phyloP scores from a whole-genome alignment of 176 grass and related monocot species.

The Oryza glumipatula region DNA sequence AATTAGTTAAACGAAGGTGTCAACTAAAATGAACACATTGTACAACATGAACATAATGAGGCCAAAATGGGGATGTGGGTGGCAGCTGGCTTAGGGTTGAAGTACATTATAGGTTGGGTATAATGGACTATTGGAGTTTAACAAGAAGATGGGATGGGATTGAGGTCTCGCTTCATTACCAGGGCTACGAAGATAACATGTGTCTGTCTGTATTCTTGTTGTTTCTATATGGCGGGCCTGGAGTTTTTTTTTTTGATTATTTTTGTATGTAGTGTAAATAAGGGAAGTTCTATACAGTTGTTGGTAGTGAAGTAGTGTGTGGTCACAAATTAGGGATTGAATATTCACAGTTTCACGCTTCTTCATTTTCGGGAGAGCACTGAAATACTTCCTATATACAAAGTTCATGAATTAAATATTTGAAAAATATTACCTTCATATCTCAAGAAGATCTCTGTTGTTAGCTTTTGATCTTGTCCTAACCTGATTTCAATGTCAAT shows the following conservation, averaged over 20 bases:
- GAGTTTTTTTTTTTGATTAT: neutral
- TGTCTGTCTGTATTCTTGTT: neutral
- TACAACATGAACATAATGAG: neutral
- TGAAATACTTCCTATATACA: neutral
- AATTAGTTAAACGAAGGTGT: neutral
- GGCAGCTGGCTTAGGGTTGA: neutral
- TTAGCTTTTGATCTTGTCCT: slow-evolving; percentile 9
- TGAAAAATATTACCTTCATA: neutral
- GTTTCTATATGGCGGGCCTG: neutral
- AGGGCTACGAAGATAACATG: neutral
- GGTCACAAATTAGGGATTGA: neutral
- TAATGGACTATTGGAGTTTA: neutral
- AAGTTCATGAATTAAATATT: neutral
- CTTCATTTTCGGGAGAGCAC: neutral
- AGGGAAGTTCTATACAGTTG: neutral
- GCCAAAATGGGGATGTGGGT: neutral
- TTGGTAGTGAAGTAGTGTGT: neutral
- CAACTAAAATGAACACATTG: neutral
- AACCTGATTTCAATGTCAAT: slow-evolving; percentile 4
- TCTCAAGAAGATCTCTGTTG: slow-evolving; percentile 32
- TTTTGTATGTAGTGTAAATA: neutral
- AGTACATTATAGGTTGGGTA: neutral
- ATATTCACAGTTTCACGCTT: neutral
- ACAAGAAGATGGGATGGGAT: neutral
- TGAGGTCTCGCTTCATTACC: neutral